Evolutionary conservation across 305 asterid species (phyloP).

Genomic region (Rubia tinctorum): DNA sequence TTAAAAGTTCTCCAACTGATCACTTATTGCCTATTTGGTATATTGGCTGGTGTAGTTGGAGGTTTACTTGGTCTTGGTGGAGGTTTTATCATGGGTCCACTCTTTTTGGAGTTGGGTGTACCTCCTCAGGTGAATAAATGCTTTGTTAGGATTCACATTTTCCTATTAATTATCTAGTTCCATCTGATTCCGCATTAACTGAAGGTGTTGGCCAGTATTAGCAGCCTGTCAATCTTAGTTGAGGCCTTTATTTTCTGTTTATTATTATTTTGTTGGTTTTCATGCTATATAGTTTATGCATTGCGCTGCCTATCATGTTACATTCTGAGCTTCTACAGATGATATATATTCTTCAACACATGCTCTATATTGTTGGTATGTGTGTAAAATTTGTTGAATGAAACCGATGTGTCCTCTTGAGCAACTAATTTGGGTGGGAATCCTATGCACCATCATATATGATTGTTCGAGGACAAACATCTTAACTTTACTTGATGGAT

Average conservation of each 20-base stretch:
- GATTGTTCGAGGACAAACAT: neutral
- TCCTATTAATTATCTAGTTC: neutral
- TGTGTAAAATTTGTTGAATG: neutral
- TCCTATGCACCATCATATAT: neutral
- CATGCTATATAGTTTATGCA: neutral
- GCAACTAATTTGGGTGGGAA: neutral
- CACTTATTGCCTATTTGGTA: conserved; percentile 64
- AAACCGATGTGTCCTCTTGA: neutral
- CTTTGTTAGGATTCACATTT: conserved; percentile 1
- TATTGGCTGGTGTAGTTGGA: conserved; percentile 86
- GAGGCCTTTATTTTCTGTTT: neutral
- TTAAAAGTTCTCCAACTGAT: conserved; percentile 57
- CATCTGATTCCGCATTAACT: neutral
- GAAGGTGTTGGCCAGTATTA: neutral
- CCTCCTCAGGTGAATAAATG: conserved; percentile 74
- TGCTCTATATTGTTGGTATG: neutral
- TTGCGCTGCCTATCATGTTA: neutral
- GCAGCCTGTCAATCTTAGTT: neutral
- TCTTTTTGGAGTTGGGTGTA: conserved; percentile 84
- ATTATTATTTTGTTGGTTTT: neutral
- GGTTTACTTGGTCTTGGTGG: conserved; percentile 98
- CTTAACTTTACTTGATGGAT: neutral
- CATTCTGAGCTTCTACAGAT: neutral
- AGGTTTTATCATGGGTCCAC: conserved; percentile 97
- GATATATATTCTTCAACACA: neutral